Conservation (phyloP, 169 alveolate species). For the Plasmodium coatneyi region DNA sequence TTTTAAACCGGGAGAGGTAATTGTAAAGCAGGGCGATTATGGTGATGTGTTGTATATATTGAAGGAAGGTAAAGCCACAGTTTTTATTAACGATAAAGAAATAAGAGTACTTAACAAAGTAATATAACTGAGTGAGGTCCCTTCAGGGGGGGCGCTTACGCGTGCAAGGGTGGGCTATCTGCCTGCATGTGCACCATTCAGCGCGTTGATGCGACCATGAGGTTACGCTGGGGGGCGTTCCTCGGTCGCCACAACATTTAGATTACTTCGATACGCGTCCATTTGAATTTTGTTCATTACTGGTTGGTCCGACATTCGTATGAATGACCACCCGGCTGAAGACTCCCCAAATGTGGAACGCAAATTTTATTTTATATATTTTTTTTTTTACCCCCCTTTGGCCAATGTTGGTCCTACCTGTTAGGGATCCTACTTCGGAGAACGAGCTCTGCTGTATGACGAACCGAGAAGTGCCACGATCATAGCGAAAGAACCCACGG, state of each 20-base stretch:
- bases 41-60: conserved; percentile 93
- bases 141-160: not conserved
- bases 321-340: not conserved
- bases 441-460: conserved; percentile 92
- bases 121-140: conserved; percentile 9
- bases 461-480: conserved; percentile 95
- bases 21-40: conserved; percentile 93
- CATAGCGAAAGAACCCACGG: conserved; percentile 86
- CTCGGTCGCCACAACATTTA: not conserved
- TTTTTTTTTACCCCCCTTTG: not conserved
- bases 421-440: conserved; percentile 95
- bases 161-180: not conserved
- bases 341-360: not conserved
- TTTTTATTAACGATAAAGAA: conserved; percentile 85
- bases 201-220: not conserved
- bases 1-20: conserved; percentile 86
- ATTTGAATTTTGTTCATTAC: not conserved
- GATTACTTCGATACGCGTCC: not conserved
- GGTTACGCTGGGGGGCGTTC: not conserved
- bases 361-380: not conserved
- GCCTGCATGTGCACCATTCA: not conserved
- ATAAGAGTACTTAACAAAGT: conserved; percentile 84
- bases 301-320: not conserved
- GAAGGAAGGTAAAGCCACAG: conserved; percentile 92
- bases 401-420: conserved; percentile 89